Evolutionary conservation across 805 yeast genomes (phyloP).

Genomic region (Blastobotrys robertii): DNA sequence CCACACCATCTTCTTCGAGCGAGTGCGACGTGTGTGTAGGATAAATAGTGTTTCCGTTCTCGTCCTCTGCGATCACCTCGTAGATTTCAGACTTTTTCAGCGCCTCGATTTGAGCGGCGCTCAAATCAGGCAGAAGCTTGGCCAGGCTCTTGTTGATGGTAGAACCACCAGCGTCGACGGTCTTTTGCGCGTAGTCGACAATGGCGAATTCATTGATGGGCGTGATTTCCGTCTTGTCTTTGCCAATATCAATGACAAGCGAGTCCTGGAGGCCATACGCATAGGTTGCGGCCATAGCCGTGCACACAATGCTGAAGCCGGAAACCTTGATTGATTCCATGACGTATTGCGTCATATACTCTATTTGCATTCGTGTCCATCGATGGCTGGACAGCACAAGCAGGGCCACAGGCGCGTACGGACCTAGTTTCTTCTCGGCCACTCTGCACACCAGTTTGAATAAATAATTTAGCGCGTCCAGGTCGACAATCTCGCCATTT

Average conservation of each 20-base stretch:
- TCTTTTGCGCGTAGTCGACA: conserved; percentile 42
- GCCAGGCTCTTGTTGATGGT: conserved; percentile 47
- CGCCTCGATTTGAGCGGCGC: conserved; percentile 52
- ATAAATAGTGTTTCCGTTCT: conserved; percentile 27
- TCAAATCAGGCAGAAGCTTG: conserved; percentile 48
- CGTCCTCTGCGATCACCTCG: conserved; percentile 63
- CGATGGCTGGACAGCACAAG: conserved; percentile 52
- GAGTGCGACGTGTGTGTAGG: conserved; percentile 36
- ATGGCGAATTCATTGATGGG: conserved; percentile 72
- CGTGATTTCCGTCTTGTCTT: conserved; percentile 60
- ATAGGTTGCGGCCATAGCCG: conserved; percentile 58
- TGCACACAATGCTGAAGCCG: conserved; percentile 61
- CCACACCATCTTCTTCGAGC: conserved; percentile 54
- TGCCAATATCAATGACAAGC: conserved; percentile 73
- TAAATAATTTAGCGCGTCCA: conserved; percentile 60
- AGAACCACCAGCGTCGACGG: conserved; percentile 52
- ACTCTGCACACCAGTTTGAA: conserved; percentile 42
- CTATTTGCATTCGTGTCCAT: conserved; percentile 64
- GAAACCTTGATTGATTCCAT: conserved; percentile 66
- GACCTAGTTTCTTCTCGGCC: conserved; percentile 27
- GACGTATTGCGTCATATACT: conserved; percentile 59
- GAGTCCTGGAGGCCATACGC: conserved; percentile 58
- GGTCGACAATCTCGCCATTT: conserved; percentile 53
- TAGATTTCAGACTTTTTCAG: conserved; percentile 67
- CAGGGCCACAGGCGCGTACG: conserved; percentile 46